Conservation (phyloP, 2,329 filamentous ascomycete species). For the Pestalotiopsis sp. region DNA sequence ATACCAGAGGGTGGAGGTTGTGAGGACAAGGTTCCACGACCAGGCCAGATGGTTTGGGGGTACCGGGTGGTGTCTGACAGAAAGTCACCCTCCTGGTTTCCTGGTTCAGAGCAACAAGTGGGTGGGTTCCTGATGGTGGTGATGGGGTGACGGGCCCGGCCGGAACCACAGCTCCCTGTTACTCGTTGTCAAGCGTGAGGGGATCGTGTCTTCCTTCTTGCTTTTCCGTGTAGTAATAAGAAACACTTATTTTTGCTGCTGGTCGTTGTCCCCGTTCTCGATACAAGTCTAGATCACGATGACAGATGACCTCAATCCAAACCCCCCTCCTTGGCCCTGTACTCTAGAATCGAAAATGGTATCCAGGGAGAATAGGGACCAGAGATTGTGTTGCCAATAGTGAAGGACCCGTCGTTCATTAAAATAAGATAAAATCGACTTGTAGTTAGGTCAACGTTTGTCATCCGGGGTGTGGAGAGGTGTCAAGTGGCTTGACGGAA, state of each 20-base stretch:
- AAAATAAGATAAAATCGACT: neutral
- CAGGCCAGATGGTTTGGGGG: constrained; percentile 1
- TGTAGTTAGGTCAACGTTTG: neutral
- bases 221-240: neutral
- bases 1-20: constrained; percentile 9
- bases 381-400: neutral
- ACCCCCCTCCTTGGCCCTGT: neutral
- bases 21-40: constrained; percentile 11
- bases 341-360: neutral
- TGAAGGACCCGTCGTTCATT: neutral
- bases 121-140: constrained; percentile 1
- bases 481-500: neutral
- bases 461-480: constrained; percentile 1
- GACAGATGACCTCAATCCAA: neutral
- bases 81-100: neutral
- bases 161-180: constrained; percentile 3
- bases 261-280: neutral
- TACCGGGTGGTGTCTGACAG: constrained; percentile 7
- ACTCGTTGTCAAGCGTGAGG: neutral
- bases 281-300: neutral
- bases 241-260: neutral
- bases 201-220: neutral
- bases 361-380: neutral
- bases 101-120: neutral
- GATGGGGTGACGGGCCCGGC: constrained; percentile 4